phyloP scores from a whole-genome alignment of 371 early-diverging fungal genomes.

The Actinomortierella ambigua region DNA sequence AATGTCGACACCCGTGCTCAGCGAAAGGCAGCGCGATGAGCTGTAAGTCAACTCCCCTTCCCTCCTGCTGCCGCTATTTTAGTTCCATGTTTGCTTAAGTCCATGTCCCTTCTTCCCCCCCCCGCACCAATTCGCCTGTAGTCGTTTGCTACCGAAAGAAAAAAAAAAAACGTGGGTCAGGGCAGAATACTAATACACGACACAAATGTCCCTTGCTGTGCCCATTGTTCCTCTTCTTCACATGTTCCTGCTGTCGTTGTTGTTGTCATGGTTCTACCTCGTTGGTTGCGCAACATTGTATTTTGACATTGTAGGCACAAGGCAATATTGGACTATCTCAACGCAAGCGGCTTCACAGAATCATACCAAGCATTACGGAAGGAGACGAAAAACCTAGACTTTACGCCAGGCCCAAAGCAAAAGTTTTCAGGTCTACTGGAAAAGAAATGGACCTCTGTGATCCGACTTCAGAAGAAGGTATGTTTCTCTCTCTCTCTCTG shows the following conservation, averaged over 20 bases:
- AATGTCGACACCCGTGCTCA: slow-evolving; percentile 64
- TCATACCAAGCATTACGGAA: slow-evolving; percentile 69
- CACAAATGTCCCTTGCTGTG: too few relatives aligned
- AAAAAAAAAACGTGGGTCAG: background rate
- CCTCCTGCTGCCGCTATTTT: background rate
- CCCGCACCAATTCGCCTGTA: background rate
- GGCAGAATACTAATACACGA: too few relatives aligned
- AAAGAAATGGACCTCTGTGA: slow-evolving; percentile 94
- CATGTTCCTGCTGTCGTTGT: background rate
- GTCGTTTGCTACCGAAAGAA: background rate
- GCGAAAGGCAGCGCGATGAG: slow-evolving; percentile 77
- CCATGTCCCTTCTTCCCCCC: too few relatives aligned
- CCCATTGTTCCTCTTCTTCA: too few relatives aligned
- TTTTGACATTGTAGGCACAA: slow-evolving; percentile 61
- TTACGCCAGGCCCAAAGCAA: slow-evolving; percentile 74
- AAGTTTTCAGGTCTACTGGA: slow-evolving; percentile 86
- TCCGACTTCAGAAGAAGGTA: slow-evolving; percentile 91
- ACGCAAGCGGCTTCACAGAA: slow-evolving; percentile 69
- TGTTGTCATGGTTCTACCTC: background rate
- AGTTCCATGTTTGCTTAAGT: too few relatives aligned
- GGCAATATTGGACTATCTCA: slow-evolving; percentile 87
- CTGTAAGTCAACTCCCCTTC: slow-evolving; percentile 55
- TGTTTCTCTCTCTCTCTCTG: background rate
- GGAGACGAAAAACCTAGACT: slow-evolving; percentile 79
- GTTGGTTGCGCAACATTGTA: background rate